These are phyloP conservation scores for Elongisporangium senticosum DNA, from an alignment of 352 stramenopile species.

Conservation along the genomic window DNA sequence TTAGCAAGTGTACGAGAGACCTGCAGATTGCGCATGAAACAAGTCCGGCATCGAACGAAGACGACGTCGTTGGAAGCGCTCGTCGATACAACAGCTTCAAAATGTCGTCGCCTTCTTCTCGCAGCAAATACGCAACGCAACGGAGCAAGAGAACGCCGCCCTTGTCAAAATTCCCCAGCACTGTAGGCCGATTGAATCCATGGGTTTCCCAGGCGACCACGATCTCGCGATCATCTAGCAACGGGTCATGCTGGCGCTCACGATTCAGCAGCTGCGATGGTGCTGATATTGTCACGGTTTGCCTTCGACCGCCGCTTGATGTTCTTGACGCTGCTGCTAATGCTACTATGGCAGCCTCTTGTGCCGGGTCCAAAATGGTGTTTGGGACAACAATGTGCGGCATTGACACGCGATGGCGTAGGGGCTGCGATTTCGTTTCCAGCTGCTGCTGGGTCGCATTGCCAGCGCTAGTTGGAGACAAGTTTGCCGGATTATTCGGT, in stretches of 20 bases:
- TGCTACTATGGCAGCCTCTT: too few relatives aligned
- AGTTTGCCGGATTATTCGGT: slow-evolving; percentile 2
- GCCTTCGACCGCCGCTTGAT: slow-evolving; percentile 14
- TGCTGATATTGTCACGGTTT: slow-evolving; percentile 21
- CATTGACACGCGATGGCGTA: too few relatives aligned
- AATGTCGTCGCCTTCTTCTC: slow-evolving; percentile 40
- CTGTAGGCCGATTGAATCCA: slow-evolving; percentile 56
- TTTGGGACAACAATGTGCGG: too few relatives aligned
- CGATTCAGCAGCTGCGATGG: slow-evolving; percentile 11
- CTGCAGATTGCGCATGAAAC: slow-evolving; percentile 67
- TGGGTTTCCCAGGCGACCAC: slow-evolving; percentile 71
- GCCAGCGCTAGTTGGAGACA: too few relatives aligned
- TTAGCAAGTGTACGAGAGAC: slow-evolving; percentile 63
- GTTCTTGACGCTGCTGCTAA: too few relatives aligned
- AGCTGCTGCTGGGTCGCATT: too few relatives aligned
- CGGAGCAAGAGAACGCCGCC: slow-evolving; percentile 66
- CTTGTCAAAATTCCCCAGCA: slow-evolving; percentile 76
- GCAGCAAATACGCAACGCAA: slow-evolving; percentile 54
- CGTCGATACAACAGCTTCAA: slow-evolving; percentile 42
- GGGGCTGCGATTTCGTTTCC: too few relatives aligned
- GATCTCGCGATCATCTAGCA: slow-evolving; percentile 8
- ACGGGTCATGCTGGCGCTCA: neutral
- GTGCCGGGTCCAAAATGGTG: too few relatives aligned
- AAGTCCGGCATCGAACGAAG: slow-evolving; percentile 64
- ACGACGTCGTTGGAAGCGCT: slow-evolving; percentile 44